Base-by-base conservation (phyloP, 2,329 filamentous ascomycete genomes). In the Daldinia eschscholtzii region DNA sequence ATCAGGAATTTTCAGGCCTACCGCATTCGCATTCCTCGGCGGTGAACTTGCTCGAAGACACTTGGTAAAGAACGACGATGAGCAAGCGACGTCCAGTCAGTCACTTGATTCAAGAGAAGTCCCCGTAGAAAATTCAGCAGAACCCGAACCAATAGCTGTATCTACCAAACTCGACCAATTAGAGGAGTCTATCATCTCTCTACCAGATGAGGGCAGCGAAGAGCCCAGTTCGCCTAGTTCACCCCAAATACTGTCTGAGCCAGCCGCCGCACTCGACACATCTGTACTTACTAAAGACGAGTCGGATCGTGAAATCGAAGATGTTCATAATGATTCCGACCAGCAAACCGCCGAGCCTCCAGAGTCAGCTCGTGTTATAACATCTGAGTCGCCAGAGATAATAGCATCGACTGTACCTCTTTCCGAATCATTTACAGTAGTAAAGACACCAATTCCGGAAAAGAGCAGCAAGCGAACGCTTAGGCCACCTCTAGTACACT, bases 401-500 rank as follows among this genome's bases (percentile, higher is more conserved):
- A 39, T 70, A 10, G 50, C 52, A n/a, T 26, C 67, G 10, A 65
- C 69, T 15, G 64, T 68, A 15, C 66, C 68, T 46, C 62, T 73
- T 3, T 65, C 70, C 2, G 73, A 74, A 46, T 71, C 74, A 20
- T 72, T 71, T 37, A 71, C 69, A 7, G 58, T 65, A 15, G 59
- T 74, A 26, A 67, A 42, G 48, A 65, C 57, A 15, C 33, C 60
- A n/a, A 67, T 75, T 39, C 70, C 67, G 15, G 53, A 61, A 52
- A 75, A 65, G 57, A 73, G 74, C 57, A 73, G 66, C 35, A 72
- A 65, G 44, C 69, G 69, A 33, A 41, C 59, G 56, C 69, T 64
- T 42, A 67, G 69, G 35, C 71, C 73, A 39, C 56, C 71, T 57
- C 68, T 76, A 30, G 69, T 74, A 23, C 72, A 78, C 62, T 76